Base-by-base conservation (phyloP, 441 rosid genomes). In the Gossypium trilobum region DNA sequence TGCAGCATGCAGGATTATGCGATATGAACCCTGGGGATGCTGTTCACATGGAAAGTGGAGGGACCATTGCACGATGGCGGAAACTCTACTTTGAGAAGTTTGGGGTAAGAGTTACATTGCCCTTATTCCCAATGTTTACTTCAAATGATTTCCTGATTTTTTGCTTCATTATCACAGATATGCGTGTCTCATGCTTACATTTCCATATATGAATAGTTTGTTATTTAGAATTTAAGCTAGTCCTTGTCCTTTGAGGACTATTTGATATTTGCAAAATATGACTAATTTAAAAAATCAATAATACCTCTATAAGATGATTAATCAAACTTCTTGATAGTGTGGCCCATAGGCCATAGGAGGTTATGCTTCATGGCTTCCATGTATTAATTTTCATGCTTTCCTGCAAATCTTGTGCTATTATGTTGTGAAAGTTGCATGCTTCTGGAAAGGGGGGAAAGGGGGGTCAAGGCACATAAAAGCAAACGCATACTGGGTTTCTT, bases 61-160 rank as follows among this genome's bases (percentile, higher is more conserved):
- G 83, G 78, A 83, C 84, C 75, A 80, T 87, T 74, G 80, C 81
- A 58, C 82, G 73, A 44, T 85, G 83, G 88, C 85, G 87, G 16
- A 78, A 82, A 74, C 72, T 73, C 59, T 82, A 72, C 78, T 85
- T 87, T 76, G 81, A 75, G 79, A 82, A 76, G 69, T 78, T 75
- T 75, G 85, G 88, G 85, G 90, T 87, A 82, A 74, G 87, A 72
- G 65, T 27, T 76, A 19, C 42, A 39, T 54, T 58, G 42, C 58
- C 68, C 46, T 71, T 59, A 17, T 59, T 42, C 51, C 39, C 27
- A 19, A 20, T 54, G 50, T 54, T 69, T 69, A 55, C 29, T 33
- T 33, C 31, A 58, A 29, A 50, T 50, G 27, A 68, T 50, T n/a
- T 54, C 25, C 42, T 5, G 44, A 29, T n/a, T 11, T 19, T 63